Conservation (phyloP, 2,329 filamentous ascomycete genomes). For the Neofusicoccum sp. region DNA sequence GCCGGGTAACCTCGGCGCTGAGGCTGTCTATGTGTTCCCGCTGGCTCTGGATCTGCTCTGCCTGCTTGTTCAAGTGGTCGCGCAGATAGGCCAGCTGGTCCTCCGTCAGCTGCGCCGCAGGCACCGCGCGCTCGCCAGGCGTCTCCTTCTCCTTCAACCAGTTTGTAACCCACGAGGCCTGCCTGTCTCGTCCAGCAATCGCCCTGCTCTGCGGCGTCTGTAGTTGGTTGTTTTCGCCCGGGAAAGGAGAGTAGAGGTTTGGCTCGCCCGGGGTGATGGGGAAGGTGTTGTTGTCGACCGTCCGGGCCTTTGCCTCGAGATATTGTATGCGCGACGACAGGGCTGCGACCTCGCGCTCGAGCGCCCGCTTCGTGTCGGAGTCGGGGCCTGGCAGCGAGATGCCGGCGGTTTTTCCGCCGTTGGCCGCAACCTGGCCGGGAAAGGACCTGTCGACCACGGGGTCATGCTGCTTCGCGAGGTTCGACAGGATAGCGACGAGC, state of each 20-base stretch:
- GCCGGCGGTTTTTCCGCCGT: conserved; percentile 55
- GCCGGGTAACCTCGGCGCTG: conserved; percentile 80
- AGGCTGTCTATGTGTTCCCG: conserved; percentile 84
- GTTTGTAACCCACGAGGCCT: conserved; percentile 51
- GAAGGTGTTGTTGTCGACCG: conserved; percentile 60
- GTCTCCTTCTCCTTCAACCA: conserved; percentile 57
- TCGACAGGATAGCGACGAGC: conserved; percentile 48
- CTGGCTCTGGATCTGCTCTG: conserved; percentile 86
- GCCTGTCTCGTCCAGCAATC: conserved; percentile 33
- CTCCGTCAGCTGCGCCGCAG: conserved; percentile 66
- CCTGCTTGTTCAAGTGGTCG: conserved; percentile 91
- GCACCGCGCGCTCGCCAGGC: conserved; percentile 48
- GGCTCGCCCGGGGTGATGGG: conserved; percentile 83
- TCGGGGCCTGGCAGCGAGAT: conserved; percentile 78
- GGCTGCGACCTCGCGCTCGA: conserved; percentile 82
- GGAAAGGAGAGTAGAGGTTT: conserved; percentile 56
- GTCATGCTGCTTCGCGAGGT: conserved; percentile 52
- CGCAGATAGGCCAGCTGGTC: conserved; percentile 83
- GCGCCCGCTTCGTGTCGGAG: conserved; percentile 71
- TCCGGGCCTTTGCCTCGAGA: conserved; percentile 76
- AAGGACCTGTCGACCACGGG: conserved; percentile 48
- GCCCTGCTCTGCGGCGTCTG: conserved; percentile 37
- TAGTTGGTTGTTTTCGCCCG: conserved; percentile 57
- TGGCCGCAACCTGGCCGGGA: conserved; percentile 48
- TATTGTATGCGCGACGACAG: conserved; percentile 77